These are phyloP conservation scores for Neurospora sp. DNA, from an alignment of 495 filamentous ascomycete species.

Conservation along the genomic window DNA sequence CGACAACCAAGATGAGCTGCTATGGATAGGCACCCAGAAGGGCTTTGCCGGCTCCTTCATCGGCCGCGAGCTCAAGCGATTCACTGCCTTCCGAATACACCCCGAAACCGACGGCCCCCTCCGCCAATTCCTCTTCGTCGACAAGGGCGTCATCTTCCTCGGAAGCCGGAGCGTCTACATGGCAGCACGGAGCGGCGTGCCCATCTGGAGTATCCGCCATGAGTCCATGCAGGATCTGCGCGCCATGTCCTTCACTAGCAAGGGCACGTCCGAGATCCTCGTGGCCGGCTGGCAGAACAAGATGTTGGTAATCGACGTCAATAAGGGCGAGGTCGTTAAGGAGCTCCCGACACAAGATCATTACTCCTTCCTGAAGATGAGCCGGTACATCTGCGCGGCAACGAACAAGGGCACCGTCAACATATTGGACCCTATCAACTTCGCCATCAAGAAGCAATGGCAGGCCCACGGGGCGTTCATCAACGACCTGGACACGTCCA, in stretches of 20 bases:
- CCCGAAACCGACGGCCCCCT: slow-evolving; percentile 56
- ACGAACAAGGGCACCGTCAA: slow-evolving; percentile 76
- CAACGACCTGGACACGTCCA: slow-evolving; percentile 90
- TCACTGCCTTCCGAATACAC: slow-evolving; percentile 65
- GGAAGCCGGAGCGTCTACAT: slow-evolving; percentile 75
- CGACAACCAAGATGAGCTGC: slow-evolving; percentile 74
- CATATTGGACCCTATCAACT: slow-evolving; percentile 67
- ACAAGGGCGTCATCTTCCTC: slow-evolving; percentile 74
- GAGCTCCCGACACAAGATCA: slow-evolving; percentile 59
- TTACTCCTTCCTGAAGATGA: slow-evolving; percentile 85
- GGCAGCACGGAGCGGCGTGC: slow-evolving; percentile 64
- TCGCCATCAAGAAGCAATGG: slow-evolving; percentile 74
- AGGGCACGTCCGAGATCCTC: slow-evolving; percentile 68
- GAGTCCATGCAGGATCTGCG: slow-evolving; percentile 70
- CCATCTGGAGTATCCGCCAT: slow-evolving; percentile 74
- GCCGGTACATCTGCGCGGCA: slow-evolving; percentile 83
- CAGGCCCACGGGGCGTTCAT: slow-evolving; percentile 74
- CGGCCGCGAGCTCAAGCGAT: slow-evolving; percentile 61
- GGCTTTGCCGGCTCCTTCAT: slow-evolving; percentile 80
- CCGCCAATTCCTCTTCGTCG: slow-evolving; percentile 73
- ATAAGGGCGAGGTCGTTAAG: slow-evolving; percentile 71
- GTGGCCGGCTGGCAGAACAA: slow-evolving; percentile 75
- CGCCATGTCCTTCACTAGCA: slow-evolving; percentile 91
- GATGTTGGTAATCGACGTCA: slow-evolving; percentile 86
- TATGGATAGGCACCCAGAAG: slow-evolving; percentile 80